Percentiles rank a stretch among this genome's conserved stretches.
Conservation (phyloP, 257 asterid genomes). For the Euphrasia confusa region DNA sequence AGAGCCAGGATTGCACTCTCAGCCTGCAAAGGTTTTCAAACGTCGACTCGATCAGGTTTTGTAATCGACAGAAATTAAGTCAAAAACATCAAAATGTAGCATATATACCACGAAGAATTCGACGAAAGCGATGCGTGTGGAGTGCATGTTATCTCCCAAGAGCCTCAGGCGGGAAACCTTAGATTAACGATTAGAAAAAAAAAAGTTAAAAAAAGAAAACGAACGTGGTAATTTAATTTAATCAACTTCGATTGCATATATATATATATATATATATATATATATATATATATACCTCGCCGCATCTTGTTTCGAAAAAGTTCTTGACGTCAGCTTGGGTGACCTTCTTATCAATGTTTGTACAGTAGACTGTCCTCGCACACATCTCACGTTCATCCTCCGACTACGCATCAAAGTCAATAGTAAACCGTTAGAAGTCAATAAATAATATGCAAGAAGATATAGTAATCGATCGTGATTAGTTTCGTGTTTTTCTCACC, state of each 20-base stretch:
- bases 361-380: conserved; percentile 71
- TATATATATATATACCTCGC: no score
- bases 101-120: conserved; percentile 63
- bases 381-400: conserved; percentile 89
- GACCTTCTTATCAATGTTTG: conserved; percentile 65
- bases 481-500: conserved; percentile 34
- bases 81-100: conserved; percentile 11
- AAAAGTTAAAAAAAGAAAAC: conserved; percentile 9
- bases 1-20: conserved; percentile 88
- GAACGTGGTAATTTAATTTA: conserved; percentile 1
- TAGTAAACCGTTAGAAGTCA: no score
- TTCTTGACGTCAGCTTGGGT: conserved; percentile 77
- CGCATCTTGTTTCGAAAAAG: conserved; percentile 85
- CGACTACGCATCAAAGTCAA: conserved; percentile 33
- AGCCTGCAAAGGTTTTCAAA: conserved; percentile 47
- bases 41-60: not conserved
- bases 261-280: no score
- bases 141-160: conserved; percentile 89
- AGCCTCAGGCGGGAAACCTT: conserved; percentile 96
- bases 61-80: not conserved
- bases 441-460: no score
- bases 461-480: no score
- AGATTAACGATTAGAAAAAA: conserved; percentile 10
- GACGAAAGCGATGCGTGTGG: conserved; percentile 87
- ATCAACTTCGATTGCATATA: conserved; percentile 15